These are phyloP conservation scores for Phaseolus coccineus DNA, from an alignment of 331 rosid species.

Conservation along the genomic window DNA sequence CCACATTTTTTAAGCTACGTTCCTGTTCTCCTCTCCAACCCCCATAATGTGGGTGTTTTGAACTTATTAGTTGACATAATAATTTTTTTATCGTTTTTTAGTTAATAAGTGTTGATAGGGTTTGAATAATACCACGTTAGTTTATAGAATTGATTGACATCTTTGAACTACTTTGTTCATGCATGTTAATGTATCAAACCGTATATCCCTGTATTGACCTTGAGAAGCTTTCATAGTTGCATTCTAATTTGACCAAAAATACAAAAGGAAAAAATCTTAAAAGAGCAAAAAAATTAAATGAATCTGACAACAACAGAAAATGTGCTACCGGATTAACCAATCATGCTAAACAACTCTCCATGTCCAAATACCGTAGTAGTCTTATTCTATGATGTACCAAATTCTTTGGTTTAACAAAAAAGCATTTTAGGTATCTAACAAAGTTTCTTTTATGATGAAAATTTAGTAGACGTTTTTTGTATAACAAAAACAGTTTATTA, in stretches of 20 bases:
- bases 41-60: conserved; percentile 45
- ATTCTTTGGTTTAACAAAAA: background rate
- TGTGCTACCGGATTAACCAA: background rate
- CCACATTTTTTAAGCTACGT: conserved; percentile 21
- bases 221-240: background rate
- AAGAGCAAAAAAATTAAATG: background rate
- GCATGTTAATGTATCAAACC: conserved; percentile 13
- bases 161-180: conserved; percentile 39
- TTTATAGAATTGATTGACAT: conserved; percentile 38
- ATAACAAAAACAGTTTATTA: too few relatives aligned
- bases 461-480: too few relatives aligned
- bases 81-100: background rate
- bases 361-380: background rate
- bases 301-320: background rate
- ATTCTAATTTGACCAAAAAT: background rate
- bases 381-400: background rate
- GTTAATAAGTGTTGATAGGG: conserved; percentile 6
- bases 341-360: background rate
- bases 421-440: background rate
- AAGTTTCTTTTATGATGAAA: too few relatives aligned
- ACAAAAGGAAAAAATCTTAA: background rate
- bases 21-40: conserved; percentile 15
- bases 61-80: conserved; percentile 43
- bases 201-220: background rate
- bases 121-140: background rate